These are phyloP conservation scores for Apiotrichum veenhuisii DNA, from an alignment of 1,284 basidiomycete species.

Conservation along the genomic window DNA sequence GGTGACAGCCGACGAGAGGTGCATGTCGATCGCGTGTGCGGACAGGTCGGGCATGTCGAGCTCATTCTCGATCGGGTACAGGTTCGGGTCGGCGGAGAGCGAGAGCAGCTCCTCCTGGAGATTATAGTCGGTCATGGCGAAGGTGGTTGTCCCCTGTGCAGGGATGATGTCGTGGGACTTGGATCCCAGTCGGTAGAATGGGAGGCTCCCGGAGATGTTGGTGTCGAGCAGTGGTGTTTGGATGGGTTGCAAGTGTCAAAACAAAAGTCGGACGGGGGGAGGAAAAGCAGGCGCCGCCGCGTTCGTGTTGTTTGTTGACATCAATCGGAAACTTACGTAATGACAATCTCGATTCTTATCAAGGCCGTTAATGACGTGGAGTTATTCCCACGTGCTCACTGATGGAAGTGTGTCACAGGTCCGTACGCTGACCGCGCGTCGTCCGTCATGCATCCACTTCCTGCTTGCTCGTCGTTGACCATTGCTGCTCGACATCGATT, in stretches of 20 bases:
- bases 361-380: slow-evolving; percentile 1
- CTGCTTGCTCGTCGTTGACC: background rate
- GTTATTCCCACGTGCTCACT: background rate
- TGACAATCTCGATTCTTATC: background rate
- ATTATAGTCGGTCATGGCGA: slow-evolving; percentile 56
- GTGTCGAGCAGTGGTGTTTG: background rate
- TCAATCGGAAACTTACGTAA: background rate
- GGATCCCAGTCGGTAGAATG: background rate
- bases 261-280: background rate
- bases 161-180: background rate
- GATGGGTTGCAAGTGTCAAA: slow-evolving; percentile 3
- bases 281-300: background rate
- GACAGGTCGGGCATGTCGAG: slow-evolving; percentile 58
- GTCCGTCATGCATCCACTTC: background rate
- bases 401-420: background rate
- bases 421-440: background rate
- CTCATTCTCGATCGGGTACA: slow-evolving; percentile 63
- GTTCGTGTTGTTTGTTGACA: background rate
- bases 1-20: slow-evolving; percentile 59
- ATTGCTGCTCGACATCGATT: too few relatives aligned
- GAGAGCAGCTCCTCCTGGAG: slow-evolving; percentile 70
- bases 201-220: background rate
- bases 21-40: slow-evolving; percentile 48
- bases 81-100: slow-evolving; percentile 55
- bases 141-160: background rate